phyloP scores from a whole-genome alignment of 441 rosid species.

The Dalechampia spathulata region DNA sequence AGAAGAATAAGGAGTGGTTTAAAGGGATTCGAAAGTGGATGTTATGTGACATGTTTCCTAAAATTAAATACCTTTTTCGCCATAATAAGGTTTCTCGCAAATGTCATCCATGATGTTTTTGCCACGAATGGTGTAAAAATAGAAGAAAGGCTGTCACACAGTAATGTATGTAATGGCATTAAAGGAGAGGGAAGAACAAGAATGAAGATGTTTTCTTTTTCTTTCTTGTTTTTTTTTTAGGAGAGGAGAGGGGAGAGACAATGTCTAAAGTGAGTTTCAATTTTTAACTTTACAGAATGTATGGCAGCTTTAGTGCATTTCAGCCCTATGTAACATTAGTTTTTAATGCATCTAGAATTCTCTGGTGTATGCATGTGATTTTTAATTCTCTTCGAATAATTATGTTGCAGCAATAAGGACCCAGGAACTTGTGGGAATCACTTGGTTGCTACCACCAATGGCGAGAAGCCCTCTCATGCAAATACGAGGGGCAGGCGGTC shows the following conservation, averaged over 20 bases:
- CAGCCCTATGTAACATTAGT: neutral
- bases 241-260: too few relatives aligned
- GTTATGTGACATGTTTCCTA: neutral
- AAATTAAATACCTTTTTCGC: neutral
- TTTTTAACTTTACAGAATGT: too few relatives aligned
- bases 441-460: constrained; percentile 22
- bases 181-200: too few relatives aligned
- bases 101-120: too few relatives aligned
- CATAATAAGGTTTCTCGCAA: too few relatives aligned
- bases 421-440: constrained; percentile 18
- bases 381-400: too few relatives aligned
- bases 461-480: constrained; percentile 10
- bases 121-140: too few relatives aligned
- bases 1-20: neutral
- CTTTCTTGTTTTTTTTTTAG: too few relatives aligned
- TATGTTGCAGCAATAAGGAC: constrained; percentile 24
- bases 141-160: too few relatives aligned
- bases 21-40: neutral
- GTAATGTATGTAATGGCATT: too few relatives aligned
- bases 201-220: neutral
- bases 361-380: neutral
- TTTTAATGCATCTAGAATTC: too few relatives aligned
- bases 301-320: too few relatives aligned
- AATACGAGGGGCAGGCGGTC: constrained; percentile 20
- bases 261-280: neutral